Percentiles rank a stretch among this genome's conserved stretches.
phyloP scores from a whole-genome alignment of 2,329 filamentous ascomycete genomes.

The Colletotrichum scovillei region DNA sequence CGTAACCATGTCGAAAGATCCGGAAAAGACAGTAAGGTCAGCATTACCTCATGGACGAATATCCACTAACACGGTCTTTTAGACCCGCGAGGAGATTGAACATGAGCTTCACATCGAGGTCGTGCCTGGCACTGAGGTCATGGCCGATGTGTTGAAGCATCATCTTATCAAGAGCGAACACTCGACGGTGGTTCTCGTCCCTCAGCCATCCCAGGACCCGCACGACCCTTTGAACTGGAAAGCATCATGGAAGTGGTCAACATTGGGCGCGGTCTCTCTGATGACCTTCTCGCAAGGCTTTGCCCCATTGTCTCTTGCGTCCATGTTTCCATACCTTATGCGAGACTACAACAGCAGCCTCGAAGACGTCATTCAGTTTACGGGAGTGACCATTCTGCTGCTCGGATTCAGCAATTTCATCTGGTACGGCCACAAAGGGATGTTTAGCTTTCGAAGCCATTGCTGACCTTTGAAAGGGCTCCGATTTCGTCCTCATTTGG shows the following conservation, averaged over 20 bases:
- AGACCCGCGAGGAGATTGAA: slow-evolving; percentile 4
- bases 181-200: slow-evolving; percentile 60
- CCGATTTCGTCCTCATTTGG: neutral
- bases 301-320: slow-evolving; percentile 53
- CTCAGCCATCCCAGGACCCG: slow-evolving; percentile 48
- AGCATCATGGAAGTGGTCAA: slow-evolving; percentile 55
- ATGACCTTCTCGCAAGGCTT: slow-evolving; percentile 56
- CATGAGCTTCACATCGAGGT: slow-evolving; percentile 44
- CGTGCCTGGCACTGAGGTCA: slow-evolving; percentile 51
- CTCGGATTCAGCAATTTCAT: neutral
- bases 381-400: slow-evolving; percentile 41
- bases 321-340: slow-evolving; percentile 71
- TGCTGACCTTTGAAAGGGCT: neutral
- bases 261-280: slow-evolving; percentile 47
- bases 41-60: neutral
- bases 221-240: neutral
- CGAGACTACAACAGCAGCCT: slow-evolving; percentile 64
- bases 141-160: slow-evolving; percentile 66
- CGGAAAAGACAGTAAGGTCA: neutral
- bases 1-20: neutral
- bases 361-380: slow-evolving; percentile 61
- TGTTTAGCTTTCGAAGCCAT: neutral
- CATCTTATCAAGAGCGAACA: slow-evolving; percentile 69
- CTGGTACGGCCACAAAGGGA: neutral
- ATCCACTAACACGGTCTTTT: neutral